Evolutionary conservation across 768 basidiomycete species (phyloP), one percentile per base, ranked within the genome.

Genomic region (Rhodosporidiobolus sp.): DNA sequence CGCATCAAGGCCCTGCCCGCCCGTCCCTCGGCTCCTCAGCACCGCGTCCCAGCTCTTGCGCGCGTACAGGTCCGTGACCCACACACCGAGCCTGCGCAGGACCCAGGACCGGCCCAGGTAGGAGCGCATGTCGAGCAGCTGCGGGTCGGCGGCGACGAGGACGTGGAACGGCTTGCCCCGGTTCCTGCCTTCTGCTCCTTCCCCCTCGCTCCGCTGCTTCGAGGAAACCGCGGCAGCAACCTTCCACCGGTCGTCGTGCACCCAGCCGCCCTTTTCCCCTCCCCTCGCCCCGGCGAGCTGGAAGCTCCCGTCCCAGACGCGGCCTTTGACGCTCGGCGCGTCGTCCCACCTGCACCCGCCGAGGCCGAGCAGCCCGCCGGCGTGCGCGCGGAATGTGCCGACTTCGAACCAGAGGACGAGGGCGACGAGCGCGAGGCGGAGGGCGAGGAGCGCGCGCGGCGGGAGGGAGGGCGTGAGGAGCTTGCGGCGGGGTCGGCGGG

Each of bases 61-160:
- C 68, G 95, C 83, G 79, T 92, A 91, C 71, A 90, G 83, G 82
- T 95, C 91, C 62, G 90, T 88, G 63, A 92, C 79, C 71, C 87
- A 78, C 75, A 87, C 88, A 24, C 86, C 86, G 10, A 92, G 77
- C 65, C 84, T 85, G 67, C 87, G 86, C 32, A 90, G 80, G 78
- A 86, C 80, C 32, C 84, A 78, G 8, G 83, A 79, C 10, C 89
- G 86, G 50, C 82, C 86, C 17, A 88, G 87, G 79, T 93, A 93
- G 7, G 90, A 90, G 55, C 85, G 83, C 58, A 85, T 84, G 80
- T 94, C 88, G 56, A 92, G 84, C 35, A 95, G 86, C 81, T 95
- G 93, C 0, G 93, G 90, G 81, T 96, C 94, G 20, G 94, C 88
- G 48, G 94, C 83, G 57, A 95, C 83, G n/a, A 96, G 86, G 30